Evolutionary conservation across 495 filamentous ascomycete genomes (phyloP).

Genomic region (Copromyces sp.): DNA sequence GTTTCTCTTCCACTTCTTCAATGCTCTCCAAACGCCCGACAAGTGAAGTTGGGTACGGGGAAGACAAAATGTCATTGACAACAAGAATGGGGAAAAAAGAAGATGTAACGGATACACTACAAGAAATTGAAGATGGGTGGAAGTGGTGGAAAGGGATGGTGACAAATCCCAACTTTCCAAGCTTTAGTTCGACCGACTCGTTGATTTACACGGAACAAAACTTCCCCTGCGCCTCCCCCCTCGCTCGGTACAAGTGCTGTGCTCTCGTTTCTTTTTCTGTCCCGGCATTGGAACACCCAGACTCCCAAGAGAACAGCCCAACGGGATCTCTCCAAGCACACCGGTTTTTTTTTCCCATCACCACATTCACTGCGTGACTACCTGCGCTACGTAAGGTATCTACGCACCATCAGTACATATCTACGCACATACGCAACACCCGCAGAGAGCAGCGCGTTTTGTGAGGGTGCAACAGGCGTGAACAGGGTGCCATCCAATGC

Average conservation of each 20-base stretch:
- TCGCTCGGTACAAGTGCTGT: neutral
- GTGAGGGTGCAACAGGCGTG: neutral
- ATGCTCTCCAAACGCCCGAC: neutral
- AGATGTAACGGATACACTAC: neutral
- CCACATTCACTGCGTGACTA: neutral
- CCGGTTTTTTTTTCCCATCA: neutral
- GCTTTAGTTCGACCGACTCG: neutral
- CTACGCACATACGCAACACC: neutral
- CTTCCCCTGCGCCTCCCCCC: neutral
- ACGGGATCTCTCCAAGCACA: neutral
- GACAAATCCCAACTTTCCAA: neutral
- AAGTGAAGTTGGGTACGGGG: neutral
- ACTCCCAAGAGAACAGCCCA: neutral
- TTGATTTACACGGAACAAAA: neutral
- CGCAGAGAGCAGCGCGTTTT: neutral
- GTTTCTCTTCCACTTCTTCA: neutral
- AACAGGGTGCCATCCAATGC: neutral
- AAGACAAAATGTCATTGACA: neutral
- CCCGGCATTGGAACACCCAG: neutral
- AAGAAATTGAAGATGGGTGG: neutral
- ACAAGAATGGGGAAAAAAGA: neutral
- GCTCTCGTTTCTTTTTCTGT: neutral
- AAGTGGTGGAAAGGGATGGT: neutral
- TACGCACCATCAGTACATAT: neutral
- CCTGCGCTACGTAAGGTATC: neutral